Percentiles rank a stretch among this genome's conserved stretches.
Evolutionary conservation across 495 filamentous ascomycete species (phyloP).

Genomic region (Neurospora pannonica): DNA sequence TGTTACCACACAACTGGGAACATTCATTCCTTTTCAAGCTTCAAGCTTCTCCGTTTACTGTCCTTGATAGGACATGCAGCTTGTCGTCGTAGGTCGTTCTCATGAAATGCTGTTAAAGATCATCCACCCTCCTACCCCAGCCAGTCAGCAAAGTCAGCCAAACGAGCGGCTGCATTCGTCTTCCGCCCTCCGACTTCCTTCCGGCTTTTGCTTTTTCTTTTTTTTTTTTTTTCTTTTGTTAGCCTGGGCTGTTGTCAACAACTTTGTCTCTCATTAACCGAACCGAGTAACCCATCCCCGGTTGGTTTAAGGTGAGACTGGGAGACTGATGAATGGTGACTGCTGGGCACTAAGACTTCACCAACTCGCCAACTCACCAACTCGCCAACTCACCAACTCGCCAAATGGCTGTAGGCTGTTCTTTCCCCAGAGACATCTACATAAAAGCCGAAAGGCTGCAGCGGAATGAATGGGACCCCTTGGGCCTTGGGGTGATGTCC

Average conservation of each 20-base stretch:
- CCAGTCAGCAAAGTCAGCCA: not conserved
- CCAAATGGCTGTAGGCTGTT: not conserved
- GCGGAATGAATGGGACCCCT: not conserved
- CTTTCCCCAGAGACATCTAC: not conserved
- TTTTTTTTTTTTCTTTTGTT: no score
- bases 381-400: not conserved
- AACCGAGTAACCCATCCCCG: not conserved
- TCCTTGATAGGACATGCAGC: not conserved
- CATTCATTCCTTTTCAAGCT: not conserved
- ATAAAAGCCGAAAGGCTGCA: not conserved
- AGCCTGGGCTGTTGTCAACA: not conserved
- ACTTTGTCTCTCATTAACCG: not conserved
- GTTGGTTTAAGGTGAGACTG: not conserved
- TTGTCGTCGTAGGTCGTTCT: no score
- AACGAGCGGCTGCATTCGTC: not conserved
- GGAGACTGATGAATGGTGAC: no score
- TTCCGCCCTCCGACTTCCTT: not conserved
- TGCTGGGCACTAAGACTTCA: not conserved
- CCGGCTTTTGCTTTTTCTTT: not conserved
- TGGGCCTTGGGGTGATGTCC: not conserved
- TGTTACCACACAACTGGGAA: not conserved
- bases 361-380: not conserved
- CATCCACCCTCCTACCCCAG: not conserved
- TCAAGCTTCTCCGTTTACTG: not conserved
- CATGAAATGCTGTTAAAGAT: not conserved